Conservation (phyloP, 805 yeast species). For the Yamadazyma tumulicola region DNA sequence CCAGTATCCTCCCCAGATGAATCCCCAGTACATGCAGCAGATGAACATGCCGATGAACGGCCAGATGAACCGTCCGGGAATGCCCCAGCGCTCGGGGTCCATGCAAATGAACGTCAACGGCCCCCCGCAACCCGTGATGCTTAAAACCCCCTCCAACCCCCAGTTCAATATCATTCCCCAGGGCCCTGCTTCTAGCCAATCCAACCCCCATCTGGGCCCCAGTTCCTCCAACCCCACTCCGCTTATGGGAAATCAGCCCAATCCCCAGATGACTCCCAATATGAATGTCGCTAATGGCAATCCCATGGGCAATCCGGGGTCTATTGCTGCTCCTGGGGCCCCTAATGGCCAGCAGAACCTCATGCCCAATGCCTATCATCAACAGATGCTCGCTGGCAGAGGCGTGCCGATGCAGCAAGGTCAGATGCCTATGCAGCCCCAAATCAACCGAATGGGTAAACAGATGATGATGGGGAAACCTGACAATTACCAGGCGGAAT, state of each 20-base stretch:
- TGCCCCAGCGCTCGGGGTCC: constrained; percentile 19
- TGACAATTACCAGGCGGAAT: constrained; percentile 21
- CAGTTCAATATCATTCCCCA: constrained; percentile 4
- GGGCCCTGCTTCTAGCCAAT: constrained; percentile 2
- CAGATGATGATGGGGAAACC: neutral
- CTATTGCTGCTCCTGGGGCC: too few relatives aligned
- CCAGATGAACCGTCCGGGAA: constrained; percentile 13
- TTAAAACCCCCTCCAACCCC: neutral
- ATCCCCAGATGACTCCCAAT: constrained; percentile 11
- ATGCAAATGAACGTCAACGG: constrained; percentile 16
- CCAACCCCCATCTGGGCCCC: constrained; percentile 13
- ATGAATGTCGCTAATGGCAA: too few relatives aligned
- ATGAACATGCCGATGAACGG: constrained; percentile 4
- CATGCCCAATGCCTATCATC: constrained; percentile 3
- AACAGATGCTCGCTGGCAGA: constrained; percentile 1
- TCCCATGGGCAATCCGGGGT: too few relatives aligned
- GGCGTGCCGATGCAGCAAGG: neutral
- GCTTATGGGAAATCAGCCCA: constrained; percentile 24
- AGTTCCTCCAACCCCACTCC: constrained; percentile 29
- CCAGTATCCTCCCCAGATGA: constrained; percentile 10
- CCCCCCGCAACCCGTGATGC: neutral
- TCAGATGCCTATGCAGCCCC: neutral
- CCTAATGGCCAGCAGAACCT: constrained; percentile 1
- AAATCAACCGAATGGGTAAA: neutral
- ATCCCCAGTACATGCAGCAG: constrained; percentile 7